Evolutionary conservation across 2,329 filamentous ascomycete genomes (phyloP), one percentile per base, ranked within the genome.

Genomic region (Alternaria panax): DNA sequence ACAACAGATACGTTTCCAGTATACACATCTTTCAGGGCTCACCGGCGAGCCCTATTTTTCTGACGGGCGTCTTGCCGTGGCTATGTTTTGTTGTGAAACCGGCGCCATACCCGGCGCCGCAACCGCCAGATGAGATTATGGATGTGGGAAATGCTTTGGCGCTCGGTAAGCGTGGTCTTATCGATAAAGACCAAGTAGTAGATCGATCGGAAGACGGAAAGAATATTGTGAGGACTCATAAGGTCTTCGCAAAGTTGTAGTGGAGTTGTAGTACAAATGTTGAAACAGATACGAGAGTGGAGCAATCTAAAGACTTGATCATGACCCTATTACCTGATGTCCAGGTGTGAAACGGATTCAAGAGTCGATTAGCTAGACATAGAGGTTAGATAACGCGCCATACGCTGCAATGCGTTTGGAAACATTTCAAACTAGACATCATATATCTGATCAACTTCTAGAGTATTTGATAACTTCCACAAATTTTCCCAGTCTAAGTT

Each of bases 1-100:
- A 54, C 25, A 60, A 60, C 12, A 64, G 54, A 28, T 58, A 55
- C 7, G 43, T 65, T 4, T 25, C 38, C 9, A 43, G 42, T 34
- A 34, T 60, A 5, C 57, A 54, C 2, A 34, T 63, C 2, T 65
- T 60, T 11, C 20, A 42, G 1, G 40, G 53, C 6, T 16, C 9
- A 24, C 56, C 50, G 4, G 36, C 36, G 18, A 51, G 38, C 7
- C 36, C 62, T 4, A 11, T 62, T 4, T 62, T 45, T 22, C 48
- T 18, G 28, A 18, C n/a, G 5, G 14, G 38, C 14, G 7, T 7
- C 2, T 25, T 34, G 30, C 30, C 45, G 45, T 36, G 32, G 22
- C n/a, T 48, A 20, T 48, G 45, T 3, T 48, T 48, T 30, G 45
- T 48, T 6, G 30, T 48, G n/a, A 48, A 48, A 34, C 20, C 30